Base-by-base conservation (phyloP, 495 filamentous ascomycete species). In the Rusavskia elegans region DNA sequence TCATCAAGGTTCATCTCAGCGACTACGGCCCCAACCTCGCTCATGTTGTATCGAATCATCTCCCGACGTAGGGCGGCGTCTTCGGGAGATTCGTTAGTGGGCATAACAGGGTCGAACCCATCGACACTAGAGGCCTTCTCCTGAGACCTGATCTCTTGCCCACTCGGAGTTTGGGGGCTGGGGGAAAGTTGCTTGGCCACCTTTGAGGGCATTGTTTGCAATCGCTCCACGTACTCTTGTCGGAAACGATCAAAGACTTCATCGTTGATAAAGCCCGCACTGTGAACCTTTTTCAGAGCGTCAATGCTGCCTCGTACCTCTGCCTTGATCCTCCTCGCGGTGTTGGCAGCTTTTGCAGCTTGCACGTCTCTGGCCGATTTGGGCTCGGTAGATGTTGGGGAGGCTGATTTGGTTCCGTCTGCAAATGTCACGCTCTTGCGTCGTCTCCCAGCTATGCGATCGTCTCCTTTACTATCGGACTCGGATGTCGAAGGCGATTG, bases 1-100 rank as follows among this genome's bases (percentile, higher is more conserved):
- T 89, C 85, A 45, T 95, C 87, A 13, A 98, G 61, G 52, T 92
- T 77, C 32, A 98, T 71, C 67, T 96, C 88, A n/a, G 90, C 90
- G 7, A 98, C 90, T 2, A 98, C 84, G 23, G 85, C 77, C 1
- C 86, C 86, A 50, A 98, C 80, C 57, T 95, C 89, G 42, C 79
- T 65, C 64, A 92, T 77, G 45, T 82, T 82, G 59, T 96, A 97
- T 54, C 84, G 71, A n/a, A 96, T 67, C 92, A 98, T 97, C 57
- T 96, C 80, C 50, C 82, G 78, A 11, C 93, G 84, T 2, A 94
- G 65, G n/a, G 71, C 70, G 10, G 85, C 81, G 61, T 94, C 89
- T 55, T 94, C 89, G 3, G 72, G 64, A 0, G 85, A 78, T 59
- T 98, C 93, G 50, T 85, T 71, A 0, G 78, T 53, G 40, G 73